A percentile compares a stretch with the other conserved stretches of the same genome.
Evolutionary conservation across 2,329 filamentous ascomycete species (phyloP).

Genomic region (Diaporthe aspalathi): DNA sequence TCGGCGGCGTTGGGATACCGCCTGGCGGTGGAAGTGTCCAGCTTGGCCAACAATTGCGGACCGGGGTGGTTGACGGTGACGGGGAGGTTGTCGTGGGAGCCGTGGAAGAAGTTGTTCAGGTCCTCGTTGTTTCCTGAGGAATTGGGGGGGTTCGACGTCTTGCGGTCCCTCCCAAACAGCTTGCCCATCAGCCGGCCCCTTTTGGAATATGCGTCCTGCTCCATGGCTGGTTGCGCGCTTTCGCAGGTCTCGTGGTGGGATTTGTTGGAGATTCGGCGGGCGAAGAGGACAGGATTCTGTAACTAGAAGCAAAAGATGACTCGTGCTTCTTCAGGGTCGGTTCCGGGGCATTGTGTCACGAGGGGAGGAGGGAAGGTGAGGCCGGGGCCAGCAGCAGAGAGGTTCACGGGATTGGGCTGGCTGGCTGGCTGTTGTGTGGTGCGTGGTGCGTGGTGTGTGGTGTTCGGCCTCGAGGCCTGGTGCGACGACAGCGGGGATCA

Average conservation of each 20-base stretch:
- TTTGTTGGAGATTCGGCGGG: not conserved
- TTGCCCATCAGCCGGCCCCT: constrained; percentile 72
- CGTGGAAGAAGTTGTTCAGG: constrained; percentile 70
- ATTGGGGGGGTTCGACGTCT: constrained; percentile 53
- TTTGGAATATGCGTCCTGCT: constrained; percentile 45
- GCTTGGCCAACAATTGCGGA: constrained; percentile 60
- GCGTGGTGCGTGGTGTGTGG: too few species aligned
- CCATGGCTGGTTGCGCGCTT: constrained; percentile 31
- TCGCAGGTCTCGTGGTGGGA: constrained; percentile 11
- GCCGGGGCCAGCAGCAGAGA: not conserved
- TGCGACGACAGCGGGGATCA: constrained; percentile 36
- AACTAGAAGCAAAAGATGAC: constrained; percentile 29
- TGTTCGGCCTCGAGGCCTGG: constrained; percentile 30
- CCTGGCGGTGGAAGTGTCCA: constrained; percentile 66
- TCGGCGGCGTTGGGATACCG: constrained; percentile 67
- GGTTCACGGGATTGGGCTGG: constrained; percentile 13
- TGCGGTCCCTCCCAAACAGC: constrained; percentile 62
- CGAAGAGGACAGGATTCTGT: constrained; percentile 15
- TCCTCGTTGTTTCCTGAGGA: constrained; percentile 55
- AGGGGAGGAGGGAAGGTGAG: not conserved
- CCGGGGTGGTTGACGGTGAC: constrained; percentile 59
- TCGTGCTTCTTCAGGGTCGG: constrained; percentile 36
- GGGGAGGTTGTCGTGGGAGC: constrained; percentile 65
- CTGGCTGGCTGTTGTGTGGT: not conserved
- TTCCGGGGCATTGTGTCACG: constrained; percentile 30